Conservation (phyloP, 306 rosid species). For the Carpinus viminea region DNA sequence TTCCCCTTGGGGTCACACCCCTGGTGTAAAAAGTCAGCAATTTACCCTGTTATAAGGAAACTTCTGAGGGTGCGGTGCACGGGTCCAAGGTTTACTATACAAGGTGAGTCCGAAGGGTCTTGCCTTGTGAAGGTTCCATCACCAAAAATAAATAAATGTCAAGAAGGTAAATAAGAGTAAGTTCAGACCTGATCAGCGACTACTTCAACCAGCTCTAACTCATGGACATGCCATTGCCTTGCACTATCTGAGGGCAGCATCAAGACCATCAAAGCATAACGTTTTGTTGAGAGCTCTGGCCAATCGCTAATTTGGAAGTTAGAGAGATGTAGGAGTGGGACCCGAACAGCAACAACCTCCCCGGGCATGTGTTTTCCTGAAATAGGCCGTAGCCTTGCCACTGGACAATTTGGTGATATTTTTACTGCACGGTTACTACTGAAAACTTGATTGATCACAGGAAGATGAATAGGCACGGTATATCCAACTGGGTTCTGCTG, state of each 20-base stretch:
- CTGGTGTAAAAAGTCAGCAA: too few relatives aligned
- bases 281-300: conserved; percentile 92
- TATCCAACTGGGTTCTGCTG: conserved; percentile 92
- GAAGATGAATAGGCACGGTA: conserved; percentile 93
- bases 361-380: conserved; percentile 70
- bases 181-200: conserved; percentile 92
- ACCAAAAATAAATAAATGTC: not conserved
- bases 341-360: conserved; percentile 94
- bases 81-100: too few relatives aligned
- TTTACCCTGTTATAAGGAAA: too few relatives aligned
- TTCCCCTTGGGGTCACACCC: too few relatives aligned
- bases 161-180: conserved; percentile 18
- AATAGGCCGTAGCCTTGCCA: conserved; percentile 78
- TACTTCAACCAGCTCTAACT: conserved; percentile 95
- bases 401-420: conserved; percentile 80
- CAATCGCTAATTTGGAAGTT: conserved; percentile 95
- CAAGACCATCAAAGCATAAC: conserved; percentile 96
- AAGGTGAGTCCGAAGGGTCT: too few relatives aligned
- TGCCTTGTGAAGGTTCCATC: too few relatives aligned
- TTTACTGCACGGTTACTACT: conserved; percentile 66
- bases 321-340: conserved; percentile 90
- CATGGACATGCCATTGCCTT: conserved; percentile 90
- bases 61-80: too few relatives aligned
- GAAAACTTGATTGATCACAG: conserved; percentile 83
- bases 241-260: conserved; percentile 95